These are phyloP conservation scores for Emericellopsis atlantica DNA, from an alignment of 2,329 filamentous ascomycete genomes.

Conservation along the genomic window DNA sequence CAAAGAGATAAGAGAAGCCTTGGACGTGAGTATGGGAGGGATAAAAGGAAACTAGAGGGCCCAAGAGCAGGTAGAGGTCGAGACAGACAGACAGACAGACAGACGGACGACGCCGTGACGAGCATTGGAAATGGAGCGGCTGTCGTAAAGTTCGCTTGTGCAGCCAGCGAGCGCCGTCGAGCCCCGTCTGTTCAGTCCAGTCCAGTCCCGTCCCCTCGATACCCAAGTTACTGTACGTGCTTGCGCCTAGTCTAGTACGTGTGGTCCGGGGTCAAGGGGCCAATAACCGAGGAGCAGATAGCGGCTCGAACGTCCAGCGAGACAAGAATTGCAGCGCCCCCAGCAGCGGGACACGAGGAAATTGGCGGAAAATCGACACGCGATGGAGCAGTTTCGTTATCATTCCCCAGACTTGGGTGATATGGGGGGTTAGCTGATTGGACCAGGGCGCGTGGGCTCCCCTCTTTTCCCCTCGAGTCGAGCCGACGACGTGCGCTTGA, in stretches of 20 bases:
- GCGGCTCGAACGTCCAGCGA: not conserved
- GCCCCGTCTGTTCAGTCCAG: no score
- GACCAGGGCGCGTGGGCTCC: not conserved
- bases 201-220: no score
- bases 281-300: not conserved
- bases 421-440: constrained; percentile 9
- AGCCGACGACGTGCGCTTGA: not conserved
- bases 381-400: constrained; percentile 12
- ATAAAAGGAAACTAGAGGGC: no score
- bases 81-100: no score
- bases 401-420: constrained; percentile 19
- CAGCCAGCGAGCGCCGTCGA: not conserved
- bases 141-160: not conserved
- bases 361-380: not conserved
- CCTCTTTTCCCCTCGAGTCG: not conserved
- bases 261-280: not conserved
- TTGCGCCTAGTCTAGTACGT: no score
- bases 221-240: no score
- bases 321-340: not conserved
- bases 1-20: no score
- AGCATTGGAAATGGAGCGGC: no score
- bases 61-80: no score
- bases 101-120: no score
- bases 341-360: not conserved
- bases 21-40: no score